These are phyloP conservation scores for Petasospora rhodanensis DNA, from an alignment of 1,139 yeast genomes.

Conservation along the genomic window DNA sequence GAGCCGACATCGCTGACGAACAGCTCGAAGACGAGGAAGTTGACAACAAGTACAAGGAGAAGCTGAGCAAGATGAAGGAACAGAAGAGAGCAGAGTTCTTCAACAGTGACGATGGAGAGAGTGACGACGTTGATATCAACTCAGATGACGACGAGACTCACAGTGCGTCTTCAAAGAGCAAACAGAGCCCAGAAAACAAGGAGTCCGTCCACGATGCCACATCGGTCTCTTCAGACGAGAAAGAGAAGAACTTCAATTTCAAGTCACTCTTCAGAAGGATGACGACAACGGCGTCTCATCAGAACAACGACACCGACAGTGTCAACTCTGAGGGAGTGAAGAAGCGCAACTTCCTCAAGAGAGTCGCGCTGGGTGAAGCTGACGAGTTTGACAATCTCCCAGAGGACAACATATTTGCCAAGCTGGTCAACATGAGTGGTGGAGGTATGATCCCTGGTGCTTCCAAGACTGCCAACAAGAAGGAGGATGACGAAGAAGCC, in stretches of 20 bases:
- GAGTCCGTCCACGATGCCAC: neutral
- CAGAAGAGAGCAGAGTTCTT: constrained; percentile 16
- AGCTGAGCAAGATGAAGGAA: constrained; percentile 17
- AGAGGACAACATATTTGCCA: constrained; percentile 26
- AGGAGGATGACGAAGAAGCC: constrained; percentile 20
- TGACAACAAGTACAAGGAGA: constrained; percentile 16
- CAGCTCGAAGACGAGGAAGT: constrained; percentile 14
- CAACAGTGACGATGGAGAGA: constrained; percentile 17
- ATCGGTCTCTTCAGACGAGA: constrained; percentile 1
- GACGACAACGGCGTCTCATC: constrained; percentile 4
- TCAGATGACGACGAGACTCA: constrained; percentile 7
- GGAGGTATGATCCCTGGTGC: constrained; percentile 32
- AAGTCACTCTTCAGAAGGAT: constrained; percentile 8
- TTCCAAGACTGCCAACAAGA: constrained; percentile 6
- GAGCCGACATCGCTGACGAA: constrained; percentile 10
- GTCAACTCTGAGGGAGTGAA: constrained; percentile 3
- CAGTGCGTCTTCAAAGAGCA: too few relatives aligned
- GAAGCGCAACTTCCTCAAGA: constrained; percentile 8
- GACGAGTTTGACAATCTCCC: constrained; percentile 16
- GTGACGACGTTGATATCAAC: constrained; percentile 20
- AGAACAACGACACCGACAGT: constrained; percentile 2
- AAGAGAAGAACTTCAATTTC: constrained; percentile 8
- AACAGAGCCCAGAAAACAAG: too few relatives aligned
- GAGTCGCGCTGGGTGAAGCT: constrained; percentile 15
- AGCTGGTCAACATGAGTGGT: constrained; percentile 25